Base-by-base conservation (phyloP, 1,284 basidiomycete genomes). In the Cryptococcus sp. region DNA sequence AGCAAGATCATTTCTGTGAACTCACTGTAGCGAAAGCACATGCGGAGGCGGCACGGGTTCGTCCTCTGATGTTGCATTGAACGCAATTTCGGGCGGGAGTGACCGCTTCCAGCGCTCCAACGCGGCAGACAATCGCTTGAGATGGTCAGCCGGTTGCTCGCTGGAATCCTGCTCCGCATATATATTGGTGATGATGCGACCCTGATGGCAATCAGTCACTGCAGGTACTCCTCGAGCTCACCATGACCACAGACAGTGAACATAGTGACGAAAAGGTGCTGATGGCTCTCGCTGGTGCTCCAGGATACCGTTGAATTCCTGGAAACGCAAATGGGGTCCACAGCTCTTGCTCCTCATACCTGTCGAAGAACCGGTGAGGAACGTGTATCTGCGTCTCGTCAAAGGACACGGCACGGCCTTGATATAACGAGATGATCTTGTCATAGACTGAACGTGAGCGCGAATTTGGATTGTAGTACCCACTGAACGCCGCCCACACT, bases 361-460 rank as follows among this genome's bases (percentile, higher is more conserved):
- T 45, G 49, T 73, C 72, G 22, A 67, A 61, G 42, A 73, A 72
- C 25, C 63, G 63, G 46, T 64, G 65, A 5, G 68, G 65, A 10
- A 73, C 70, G 42, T 69, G 67, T 22, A 73, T 57, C 25, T 64
- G 60, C 17, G 57, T 57, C 23, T 67, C 49, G 3, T 58, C 63
- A 39, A 74, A 67, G 20, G 61, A 61, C 19, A 66, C 63, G 13
- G 72, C 58, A 30, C 72, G 59, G 17, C 72, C 72, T 57, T 74
- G 72, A 43, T 74, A 74, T 25, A 74, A 61, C 13, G 70, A 72
- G 43, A 68, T 64, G 54, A 74, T 68, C 64, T 74, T 74, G 68
- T 74, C 72, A 38, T 67, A 63, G 47, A 65, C 67, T 67, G 42
- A 8, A 42, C 46, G 45, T 20, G 47, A 11, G 43, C 30, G 4